Evolutionary conservation across 495 filamentous ascomycete species (phyloP).

Genomic region (Aspergillus nanangensis): DNA sequence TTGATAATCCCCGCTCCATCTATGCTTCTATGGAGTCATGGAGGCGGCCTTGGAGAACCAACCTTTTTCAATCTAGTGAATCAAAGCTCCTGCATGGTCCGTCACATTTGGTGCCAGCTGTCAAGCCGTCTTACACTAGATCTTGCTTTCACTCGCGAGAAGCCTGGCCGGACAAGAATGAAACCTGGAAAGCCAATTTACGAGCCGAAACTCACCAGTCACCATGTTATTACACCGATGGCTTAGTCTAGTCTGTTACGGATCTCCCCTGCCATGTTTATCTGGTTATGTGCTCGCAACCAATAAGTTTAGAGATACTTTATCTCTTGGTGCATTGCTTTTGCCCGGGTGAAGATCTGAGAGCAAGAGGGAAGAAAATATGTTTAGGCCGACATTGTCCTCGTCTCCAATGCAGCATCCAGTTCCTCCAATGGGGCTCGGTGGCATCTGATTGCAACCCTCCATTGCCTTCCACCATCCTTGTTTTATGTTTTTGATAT

Average conservation of each 20-base stretch:
- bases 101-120: constrained; percentile 35
- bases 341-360: too few species aligned
- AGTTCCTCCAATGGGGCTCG: not conserved
- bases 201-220: constrained; percentile 4
- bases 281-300: too few species aligned
- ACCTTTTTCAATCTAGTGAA: constrained; percentile 16
- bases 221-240: too few species aligned
- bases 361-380: too few species aligned
- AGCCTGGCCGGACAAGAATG: constrained; percentile 9
- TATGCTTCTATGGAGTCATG: constrained; percentile 15
- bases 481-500: constrained; percentile 8
- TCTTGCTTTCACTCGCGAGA: constrained; percentile 9
- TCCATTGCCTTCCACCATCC: constrained; percentile 8
- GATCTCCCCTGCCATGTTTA: constrained; percentile 9
- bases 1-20: constrained; percentile 31
- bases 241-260: too few species aligned
- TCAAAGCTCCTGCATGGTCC: constrained; percentile 38
- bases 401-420: constrained; percentile 9
- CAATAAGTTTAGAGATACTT: too few species aligned
- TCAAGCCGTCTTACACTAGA: constrained; percentile 34
- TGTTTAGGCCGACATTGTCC: not conserved
- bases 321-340: too few species aligned
- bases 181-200: constrained; percentile 10
- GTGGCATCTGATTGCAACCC: too few species aligned
- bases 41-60: constrained; percentile 17